These are phyloP conservation scores for Kurtzmaniella quercitrusa DNA, from an alignment of 1,139 yeast species.

Conservation along the genomic window DNA sequence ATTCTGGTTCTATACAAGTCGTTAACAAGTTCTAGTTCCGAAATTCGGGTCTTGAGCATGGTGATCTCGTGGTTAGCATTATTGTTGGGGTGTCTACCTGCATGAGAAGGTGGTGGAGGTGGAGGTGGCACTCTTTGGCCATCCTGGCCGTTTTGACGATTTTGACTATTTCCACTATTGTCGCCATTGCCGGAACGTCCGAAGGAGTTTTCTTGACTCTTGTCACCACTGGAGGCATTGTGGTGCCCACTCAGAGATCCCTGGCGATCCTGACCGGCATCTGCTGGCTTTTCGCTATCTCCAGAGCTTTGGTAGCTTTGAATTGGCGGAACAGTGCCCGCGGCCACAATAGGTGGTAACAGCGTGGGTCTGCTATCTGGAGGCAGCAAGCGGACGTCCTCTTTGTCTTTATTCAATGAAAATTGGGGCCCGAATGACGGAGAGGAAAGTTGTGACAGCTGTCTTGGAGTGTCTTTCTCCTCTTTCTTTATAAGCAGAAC, in stretches of 20 bases:
- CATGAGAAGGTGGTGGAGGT: slow-evolving; percentile 9
- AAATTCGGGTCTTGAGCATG: slow-evolving; percentile 65
- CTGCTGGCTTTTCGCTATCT: not conserved
- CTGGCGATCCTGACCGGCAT: slow-evolving; percentile 1
- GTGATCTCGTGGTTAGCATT: slow-evolving; percentile 40
- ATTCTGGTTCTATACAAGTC: slow-evolving; percentile 81
- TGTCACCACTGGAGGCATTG: not conserved
- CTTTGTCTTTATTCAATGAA: slow-evolving; percentile 14
- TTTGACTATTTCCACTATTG: slow-evolving; percentile 11
- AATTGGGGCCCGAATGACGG: slow-evolving; percentile 47
- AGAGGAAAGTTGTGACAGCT: slow-evolving; percentile 28
- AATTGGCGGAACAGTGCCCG: slow-evolving; percentile 11
- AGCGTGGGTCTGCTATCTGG: slow-evolving; percentile 14
- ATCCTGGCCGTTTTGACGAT: slow-evolving; percentile 10
- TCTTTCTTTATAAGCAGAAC: slow-evolving; percentile 2
- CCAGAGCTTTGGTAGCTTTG: not conserved
- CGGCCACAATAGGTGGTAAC: slow-evolving; percentile 32
- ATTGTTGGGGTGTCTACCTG: slow-evolving; percentile 8
- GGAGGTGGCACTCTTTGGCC: slow-evolving; percentile 11
- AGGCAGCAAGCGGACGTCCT: slow-evolving; percentile 3
- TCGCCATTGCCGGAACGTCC: slow-evolving; percentile 9
- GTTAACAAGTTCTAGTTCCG: slow-evolving; percentile 87
- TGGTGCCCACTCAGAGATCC: not conserved
- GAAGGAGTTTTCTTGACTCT: not conserved
- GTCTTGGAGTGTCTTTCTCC: slow-evolving; percentile 13